Conservation (phyloP, 176 grass and related monocot genomes). For the Oryza brachyantha region DNA sequence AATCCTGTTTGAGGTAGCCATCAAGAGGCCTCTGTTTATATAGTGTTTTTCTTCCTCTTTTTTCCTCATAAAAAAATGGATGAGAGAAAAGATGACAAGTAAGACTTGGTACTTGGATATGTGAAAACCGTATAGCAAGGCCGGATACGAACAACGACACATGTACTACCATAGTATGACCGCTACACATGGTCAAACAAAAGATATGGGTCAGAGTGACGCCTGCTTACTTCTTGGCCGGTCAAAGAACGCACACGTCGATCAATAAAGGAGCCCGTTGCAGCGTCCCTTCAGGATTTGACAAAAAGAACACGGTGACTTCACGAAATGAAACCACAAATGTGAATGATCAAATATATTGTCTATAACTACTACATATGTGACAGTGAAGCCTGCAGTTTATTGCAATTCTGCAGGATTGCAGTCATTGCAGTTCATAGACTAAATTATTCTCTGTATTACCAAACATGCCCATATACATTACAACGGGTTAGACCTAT, state of each 20-base stretch:
- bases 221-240: neutral
- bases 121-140: neutral
- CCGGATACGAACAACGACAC: neutral
- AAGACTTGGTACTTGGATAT: neutral
- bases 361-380: neutral
- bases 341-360: neutral
- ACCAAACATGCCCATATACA: too few relatives aligned
- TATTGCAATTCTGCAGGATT: neutral
- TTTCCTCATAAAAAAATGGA: neutral
- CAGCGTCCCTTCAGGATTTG: conserved; percentile 15
- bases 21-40: neutral
- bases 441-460: too few relatives aligned
- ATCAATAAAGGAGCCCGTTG: neutral
- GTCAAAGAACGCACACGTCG: neutral
- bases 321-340: neutral
- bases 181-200: neutral
- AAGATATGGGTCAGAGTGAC: neutral
- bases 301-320: neutral
- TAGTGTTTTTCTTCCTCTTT: neutral
- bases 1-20: neutral
- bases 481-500: too few relatives aligned
- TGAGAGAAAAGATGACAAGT: neutral
- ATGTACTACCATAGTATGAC: neutral
- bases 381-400: neutral
- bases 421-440: too few relatives aligned